Percentiles rank a stretch among this genome's conserved stretches.
These are phyloP conservation scores for Globisporangium paroecandrum DNA, from an alignment of 352 stramenopile genomes.

Conservation along the genomic window DNA sequence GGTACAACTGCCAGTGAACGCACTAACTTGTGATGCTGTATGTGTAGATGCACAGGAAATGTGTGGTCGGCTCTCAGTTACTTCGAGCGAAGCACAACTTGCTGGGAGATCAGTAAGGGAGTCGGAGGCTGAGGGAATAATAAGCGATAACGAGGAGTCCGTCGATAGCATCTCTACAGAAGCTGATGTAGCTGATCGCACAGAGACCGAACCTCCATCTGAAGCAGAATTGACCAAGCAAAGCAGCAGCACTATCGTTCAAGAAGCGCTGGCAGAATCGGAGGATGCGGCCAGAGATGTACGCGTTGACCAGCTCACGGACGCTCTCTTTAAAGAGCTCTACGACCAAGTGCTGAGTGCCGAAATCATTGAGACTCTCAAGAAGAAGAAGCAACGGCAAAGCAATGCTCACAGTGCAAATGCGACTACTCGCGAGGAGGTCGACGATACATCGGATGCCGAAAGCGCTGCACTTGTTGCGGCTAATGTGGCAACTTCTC, in stretches of 20 bases:
- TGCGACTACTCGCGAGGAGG: neutral
- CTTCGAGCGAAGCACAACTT: neutral
- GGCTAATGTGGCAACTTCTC: neutral
- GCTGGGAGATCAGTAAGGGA: neutral
- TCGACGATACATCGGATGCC: too few relatives aligned
- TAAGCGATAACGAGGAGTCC: neutral
- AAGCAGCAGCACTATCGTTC: neutral
- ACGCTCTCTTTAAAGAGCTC: constrained; percentile 11
- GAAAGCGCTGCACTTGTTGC: neutral
- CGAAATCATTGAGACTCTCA: too few relatives aligned
- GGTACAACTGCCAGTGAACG: neutral
- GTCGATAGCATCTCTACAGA: neutral
- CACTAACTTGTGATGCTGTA: neutral
- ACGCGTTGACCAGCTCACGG: neutral
- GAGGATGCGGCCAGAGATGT: neutral
- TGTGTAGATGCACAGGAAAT: neutral
- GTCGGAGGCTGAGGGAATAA: neutral
- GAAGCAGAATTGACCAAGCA: neutral
- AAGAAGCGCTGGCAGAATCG: neutral
- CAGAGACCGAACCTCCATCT: neutral
- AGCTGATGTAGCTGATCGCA: neutral
- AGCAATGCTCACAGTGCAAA: neutral
- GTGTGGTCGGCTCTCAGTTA: neutral
- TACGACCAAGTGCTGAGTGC: neutral
- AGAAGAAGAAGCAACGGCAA: neutral